phyloP scores from a whole-genome alignment of 345 rosid species.

The Camelina neglecta region DNA sequence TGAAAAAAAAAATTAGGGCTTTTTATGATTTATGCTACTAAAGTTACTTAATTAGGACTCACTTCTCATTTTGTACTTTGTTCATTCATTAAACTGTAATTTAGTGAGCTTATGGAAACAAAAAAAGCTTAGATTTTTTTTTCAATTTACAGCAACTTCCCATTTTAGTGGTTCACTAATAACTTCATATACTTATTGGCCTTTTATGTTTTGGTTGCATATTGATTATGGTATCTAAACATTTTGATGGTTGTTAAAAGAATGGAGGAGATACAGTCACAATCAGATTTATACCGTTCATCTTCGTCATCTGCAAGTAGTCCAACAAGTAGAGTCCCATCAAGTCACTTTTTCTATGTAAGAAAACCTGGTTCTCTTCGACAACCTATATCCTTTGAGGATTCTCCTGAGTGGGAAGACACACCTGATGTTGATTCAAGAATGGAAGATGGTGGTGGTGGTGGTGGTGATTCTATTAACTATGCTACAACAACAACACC shows the following conservation, averaged over 20 bases:
- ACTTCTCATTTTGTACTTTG: constrained; percentile 15
- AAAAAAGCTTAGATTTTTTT: constrained; percentile 15
- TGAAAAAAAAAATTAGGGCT: constrained; percentile 16
- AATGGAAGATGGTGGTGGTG: constrained; percentile 62
- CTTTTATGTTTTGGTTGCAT: neutral
- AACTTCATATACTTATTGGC: constrained; percentile 15
- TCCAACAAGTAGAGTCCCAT: constrained; percentile 94
- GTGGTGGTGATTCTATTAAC: constrained; percentile 67
- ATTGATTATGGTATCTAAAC: neutral
- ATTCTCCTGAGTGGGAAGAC: constrained; percentile 99
- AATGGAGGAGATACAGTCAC: constrained; percentile 99
- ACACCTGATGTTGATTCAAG: constrained; percentile 77
- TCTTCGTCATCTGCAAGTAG: constrained; percentile 98
- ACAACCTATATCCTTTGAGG: constrained; percentile 97
- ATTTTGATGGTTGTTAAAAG: neutral
- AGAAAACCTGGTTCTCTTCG: constrained; percentile 89
- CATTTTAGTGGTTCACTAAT: neutral
- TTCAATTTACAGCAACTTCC: neutral
- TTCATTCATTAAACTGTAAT: constrained; percentile 20
- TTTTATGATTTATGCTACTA: neutral
- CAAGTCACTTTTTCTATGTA: constrained; percentile 91
- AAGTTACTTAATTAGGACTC: constrained; percentile 28
- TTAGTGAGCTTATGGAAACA: constrained; percentile 33
- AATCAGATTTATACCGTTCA: constrained; percentile 91
- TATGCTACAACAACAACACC: constrained; percentile 60